Evolutionary conservation across 805 yeast genomes (phyloP).

Genomic region (Candida awuae): DNA sequence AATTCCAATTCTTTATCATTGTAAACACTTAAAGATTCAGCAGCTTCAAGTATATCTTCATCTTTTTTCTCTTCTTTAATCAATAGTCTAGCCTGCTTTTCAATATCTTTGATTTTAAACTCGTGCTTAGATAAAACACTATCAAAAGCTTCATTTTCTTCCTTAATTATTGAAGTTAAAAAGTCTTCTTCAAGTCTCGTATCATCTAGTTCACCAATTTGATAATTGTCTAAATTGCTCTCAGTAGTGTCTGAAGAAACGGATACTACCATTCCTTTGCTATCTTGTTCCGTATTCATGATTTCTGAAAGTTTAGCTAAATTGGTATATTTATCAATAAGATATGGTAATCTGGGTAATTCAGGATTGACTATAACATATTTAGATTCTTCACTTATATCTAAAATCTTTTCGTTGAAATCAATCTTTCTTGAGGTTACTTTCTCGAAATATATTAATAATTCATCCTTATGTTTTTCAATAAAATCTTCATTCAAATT

Average conservation of each 20-base stretch:
- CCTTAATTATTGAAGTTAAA: slow-evolving; percentile 35
- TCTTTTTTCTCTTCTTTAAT: slow-evolving; percentile 16
- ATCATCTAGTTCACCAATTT: slow-evolving; percentile 40
- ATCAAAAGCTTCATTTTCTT: slow-evolving; percentile 23
- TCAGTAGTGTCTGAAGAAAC: slow-evolving; percentile 15
- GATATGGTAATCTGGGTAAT: slow-evolving; percentile 58
- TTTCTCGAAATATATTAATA: slow-evolving; percentile 62
- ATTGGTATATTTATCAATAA: slow-evolving; percentile 62
- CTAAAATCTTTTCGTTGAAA: slow-evolving; percentile 49
- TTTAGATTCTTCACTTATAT: slow-evolving; percentile 52
- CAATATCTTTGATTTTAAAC: slow-evolving; percentile 18
- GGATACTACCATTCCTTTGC: slow-evolving; percentile 2
- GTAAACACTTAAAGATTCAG: slow-evolving; percentile 21
- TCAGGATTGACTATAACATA: slow-evolving; percentile 38
- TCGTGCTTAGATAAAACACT: slow-evolving; percentile 17
- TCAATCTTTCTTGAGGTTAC: slow-evolving; percentile 62
- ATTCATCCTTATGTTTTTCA: slow-evolving; percentile 44
- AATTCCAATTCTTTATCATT: slow-evolving; percentile 18
- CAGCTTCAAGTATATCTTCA: slow-evolving; percentile 14
- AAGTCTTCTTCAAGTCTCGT: slow-evolving; percentile 55
- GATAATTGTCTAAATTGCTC: slow-evolving; percentile 15
- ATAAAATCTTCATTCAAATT: slow-evolving; percentile 61
- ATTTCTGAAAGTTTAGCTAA: slow-evolving; percentile 30
- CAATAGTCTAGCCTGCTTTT: slow-evolving; percentile 21
- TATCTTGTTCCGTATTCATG: slow-evolving; percentile 10